These are phyloP conservation scores for Colletotrichum camelliae DNA, from an alignment of 2,329 filamentous ascomycete genomes.

Conservation along the genomic window DNA sequence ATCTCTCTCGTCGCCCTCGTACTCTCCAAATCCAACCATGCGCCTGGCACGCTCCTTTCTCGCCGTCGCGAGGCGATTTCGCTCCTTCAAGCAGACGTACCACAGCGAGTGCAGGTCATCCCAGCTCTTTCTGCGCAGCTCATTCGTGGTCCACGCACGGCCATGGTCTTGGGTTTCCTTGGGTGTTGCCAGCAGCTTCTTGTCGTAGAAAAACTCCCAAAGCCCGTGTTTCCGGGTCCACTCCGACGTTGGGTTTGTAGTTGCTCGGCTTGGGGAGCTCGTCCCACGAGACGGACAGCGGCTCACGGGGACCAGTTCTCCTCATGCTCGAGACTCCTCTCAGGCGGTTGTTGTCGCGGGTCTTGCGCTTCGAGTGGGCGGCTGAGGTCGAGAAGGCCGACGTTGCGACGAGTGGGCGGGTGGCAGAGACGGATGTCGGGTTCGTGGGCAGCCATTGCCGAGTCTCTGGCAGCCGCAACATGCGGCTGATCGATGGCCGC, in stretches of 20 bases:
- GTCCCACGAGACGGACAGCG: conserved; percentile 75
- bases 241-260: conserved; percentile 61
- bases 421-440: not conserved
- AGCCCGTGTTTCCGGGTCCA: conserved; percentile 81
- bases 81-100: conserved; percentile 93
- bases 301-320: conserved; percentile 75
- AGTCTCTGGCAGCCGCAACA: conserved; percentile 24
- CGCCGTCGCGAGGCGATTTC: conserved; percentile 86
- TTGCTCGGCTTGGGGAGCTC: conserved; percentile 77
- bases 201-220: conserved; percentile 86
- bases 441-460: conserved; percentile 1
- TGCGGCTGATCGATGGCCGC: conserved; percentile 34
- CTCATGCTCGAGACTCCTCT: conserved; percentile 85
- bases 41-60: conserved; percentile 70
- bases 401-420: conserved; percentile 8
- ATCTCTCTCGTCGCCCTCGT: conserved; percentile 69
- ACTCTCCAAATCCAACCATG: conserved; percentile 75
- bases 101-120: conserved; percentile 91
- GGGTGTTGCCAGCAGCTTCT: conserved; percentile 74
- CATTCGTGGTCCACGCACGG: conserved; percentile 82
- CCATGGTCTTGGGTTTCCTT: conserved; percentile 76
- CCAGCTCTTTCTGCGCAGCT: conserved; percentile 89
- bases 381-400: conserved; percentile 61
- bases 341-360: conserved; percentile 77
- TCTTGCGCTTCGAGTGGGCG: conserved; percentile 53